Base-by-base conservation (phyloP, 225 moss, liverwort and hornwort genomes). In the Neckera pumila region DNA sequence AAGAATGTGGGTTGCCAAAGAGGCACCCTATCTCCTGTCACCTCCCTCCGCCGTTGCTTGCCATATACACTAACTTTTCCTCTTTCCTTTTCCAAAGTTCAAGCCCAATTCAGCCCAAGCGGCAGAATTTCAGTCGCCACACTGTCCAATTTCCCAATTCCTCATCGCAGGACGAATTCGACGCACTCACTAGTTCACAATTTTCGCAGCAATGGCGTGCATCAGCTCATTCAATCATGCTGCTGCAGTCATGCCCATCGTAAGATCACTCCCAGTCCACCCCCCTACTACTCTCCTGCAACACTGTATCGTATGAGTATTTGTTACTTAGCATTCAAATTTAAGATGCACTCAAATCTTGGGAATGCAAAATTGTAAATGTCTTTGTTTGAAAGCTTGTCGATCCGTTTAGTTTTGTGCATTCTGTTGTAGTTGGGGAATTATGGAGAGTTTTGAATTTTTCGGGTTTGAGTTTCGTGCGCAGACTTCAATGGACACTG, bases 1-100 rank as follows among this genome's bases (percentile, higher is more conserved):
- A 33, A 38, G 62, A 40, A 66, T 30, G 42, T 47, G 36, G 82
- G 54, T 72, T 23, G n/a, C 86, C 88, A 86, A 86, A 79, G 83
- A 8, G 88, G 86, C 77, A 72, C 79, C 83, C 91, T 91, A 91
- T 89, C 91, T 58, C 31, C 76, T 21, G 51, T n/a, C 40, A 42
- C 27, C 40, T 30, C 26, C 43, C 42, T 65, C 70, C 31, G 40
- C 71, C 31, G 84, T 83, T 56, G 28, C 56, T 42, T 14, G 13
- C 58, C 42, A 57, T 57, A n/a, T n/a, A n/a, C 17, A 49, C 49
- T 49, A 49, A 8, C 14, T 5, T 42, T 31, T 17, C 27, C 83
- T 17, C 28, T 20, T 69, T 69, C 23, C 51, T 21, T 31, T 34
- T 63, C 47, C 63, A 7, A 14, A 63, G 18, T 78, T 43, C 64